Base-by-base conservation (phyloP, 192 early-diverging fungal genomes). In the Thoreauomyces humboldtii region DNA sequence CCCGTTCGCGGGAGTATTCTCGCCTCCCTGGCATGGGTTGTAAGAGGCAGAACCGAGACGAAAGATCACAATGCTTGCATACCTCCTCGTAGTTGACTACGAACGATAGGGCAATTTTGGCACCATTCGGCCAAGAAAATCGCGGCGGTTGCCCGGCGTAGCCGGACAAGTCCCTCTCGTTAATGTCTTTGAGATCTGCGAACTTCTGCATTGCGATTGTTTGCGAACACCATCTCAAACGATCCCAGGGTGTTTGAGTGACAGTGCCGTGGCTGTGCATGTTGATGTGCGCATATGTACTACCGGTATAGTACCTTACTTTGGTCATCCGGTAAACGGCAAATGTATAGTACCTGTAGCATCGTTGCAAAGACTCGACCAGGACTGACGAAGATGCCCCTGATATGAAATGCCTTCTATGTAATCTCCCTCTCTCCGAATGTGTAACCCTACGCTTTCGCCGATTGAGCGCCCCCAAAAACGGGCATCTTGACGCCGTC, bases 31-130 rank as follows among this genome's bases (percentile, higher is more conserved):
- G 11, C 7, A 50, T 22, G 24, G 7, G 7, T 53, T 57, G 15
- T 17, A 6, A 45, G n/a, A 28, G 7, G 9, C 19, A 57, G 2
- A 32, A 29, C 24, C 7, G 17, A 53, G 17, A 25, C n/a, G n/a
- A 53, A 25, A 32, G 6, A 6, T 32, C 2, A 17, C 51, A 17
- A 25, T 17, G 6, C n/a, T 53, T 32, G n/a, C 38, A 24, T 29
- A 63, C 66, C 59, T 77, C 76, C 54, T 77, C 76, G 56, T 77
- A 77, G 61, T 83, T 83, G 37, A 83, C 56, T 2, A 83, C 81
- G 59, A 83, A 83, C 0, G 53, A 68, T 22, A 83, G 43, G 32
- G 76, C 75, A 15, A 83, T 67, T 55, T 76, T 69, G 2, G 78
- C 76, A 31, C 67, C 67, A 53, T 75, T 77, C 12, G 81, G 81